These are phyloP conservation scores for Aspergillus uvarum DNA, from an alignment of 2,329 filamentous ascomycete species.

Conservation along the genomic window DNA sequence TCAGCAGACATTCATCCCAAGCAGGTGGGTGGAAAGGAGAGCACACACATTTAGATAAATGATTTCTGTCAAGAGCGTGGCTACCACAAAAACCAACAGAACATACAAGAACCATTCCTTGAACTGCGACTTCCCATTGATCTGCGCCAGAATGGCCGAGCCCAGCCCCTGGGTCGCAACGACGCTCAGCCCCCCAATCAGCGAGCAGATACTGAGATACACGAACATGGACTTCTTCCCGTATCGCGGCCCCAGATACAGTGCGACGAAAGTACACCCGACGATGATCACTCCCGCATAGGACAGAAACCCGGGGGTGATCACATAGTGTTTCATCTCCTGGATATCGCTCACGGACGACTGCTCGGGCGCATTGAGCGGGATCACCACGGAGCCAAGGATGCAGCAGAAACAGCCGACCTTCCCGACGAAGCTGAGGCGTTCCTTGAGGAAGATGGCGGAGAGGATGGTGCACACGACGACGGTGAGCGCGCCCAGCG, in stretches of 20 bases:
- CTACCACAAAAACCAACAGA: conserved; percentile 82
- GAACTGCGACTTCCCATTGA: conserved; percentile 78
- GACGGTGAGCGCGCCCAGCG: conserved; percentile 84
- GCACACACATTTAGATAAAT: conserved; percentile 89
- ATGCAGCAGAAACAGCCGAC: conserved; percentile 96
- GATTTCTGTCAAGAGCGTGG: conserved; percentile 89
- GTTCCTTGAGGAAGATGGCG: conserved; percentile 92
- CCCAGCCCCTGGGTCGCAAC: conserved; percentile 93
- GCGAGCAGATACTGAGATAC: conserved; percentile 93
- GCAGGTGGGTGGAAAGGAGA: background rate
- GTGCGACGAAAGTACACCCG: conserved; percentile 67
- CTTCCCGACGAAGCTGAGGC: conserved; percentile 92
- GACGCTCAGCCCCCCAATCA: conserved; percentile 90
- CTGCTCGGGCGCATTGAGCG: conserved; percentile 84
- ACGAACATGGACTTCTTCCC: conserved; percentile 98
- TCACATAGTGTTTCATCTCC: conserved; percentile 85
- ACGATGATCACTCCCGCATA: conserved; percentile 83
- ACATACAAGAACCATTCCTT: conserved; percentile 98
- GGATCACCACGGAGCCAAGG: conserved; percentile 87
- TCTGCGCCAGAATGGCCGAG: conserved; percentile 84
- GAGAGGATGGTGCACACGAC: conserved; percentile 89
- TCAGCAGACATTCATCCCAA: conserved; percentile 12
- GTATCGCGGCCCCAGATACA: conserved; percentile 82
- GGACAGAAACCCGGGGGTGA: conserved; percentile 79
- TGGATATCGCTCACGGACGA: conserved; percentile 85